Percentiles rank a stretch among this genome's conserved stretches.
These are phyloP conservation scores for Penicillium taxi DNA, from an alignment of 495 filamentous ascomycete genomes.

Conservation along the genomic window DNA sequence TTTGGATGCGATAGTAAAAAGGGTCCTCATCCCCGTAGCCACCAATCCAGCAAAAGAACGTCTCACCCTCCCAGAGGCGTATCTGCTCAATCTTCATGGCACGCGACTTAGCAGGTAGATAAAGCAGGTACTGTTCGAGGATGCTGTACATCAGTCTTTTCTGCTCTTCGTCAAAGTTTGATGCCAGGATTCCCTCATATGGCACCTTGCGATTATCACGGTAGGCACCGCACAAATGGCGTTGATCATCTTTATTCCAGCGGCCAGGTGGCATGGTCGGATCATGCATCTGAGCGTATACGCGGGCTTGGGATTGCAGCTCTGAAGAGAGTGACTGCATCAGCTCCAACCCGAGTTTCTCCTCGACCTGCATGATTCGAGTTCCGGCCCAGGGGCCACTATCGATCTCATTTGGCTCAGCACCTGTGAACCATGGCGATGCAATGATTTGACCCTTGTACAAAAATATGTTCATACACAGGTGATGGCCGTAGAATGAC, in stretches of 20 bases:
- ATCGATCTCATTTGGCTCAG: constrained; percentile 69
- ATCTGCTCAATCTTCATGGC: constrained; percentile 45
- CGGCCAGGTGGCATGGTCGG: constrained; percentile 56
- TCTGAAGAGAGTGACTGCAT: constrained; percentile 55
- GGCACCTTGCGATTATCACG: constrained; percentile 69
- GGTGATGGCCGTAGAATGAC: constrained; percentile 69
- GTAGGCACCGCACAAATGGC: constrained; percentile 66
- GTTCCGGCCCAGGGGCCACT: constrained; percentile 51
- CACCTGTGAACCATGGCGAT: constrained; percentile 66
- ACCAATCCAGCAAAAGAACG: constrained; percentile 72
- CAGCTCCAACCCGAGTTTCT: constrained; percentile 50
- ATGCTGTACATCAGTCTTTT: constrained; percentile 48
- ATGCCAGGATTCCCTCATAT: constrained; percentile 55
- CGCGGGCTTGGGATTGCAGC: constrained; percentile 43
- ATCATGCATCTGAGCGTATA: constrained; percentile 50
- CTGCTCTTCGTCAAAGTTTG: constrained; percentile 37
- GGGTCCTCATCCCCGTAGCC: constrained; percentile 55
- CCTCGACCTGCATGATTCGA: constrained; percentile 57
- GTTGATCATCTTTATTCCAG: constrained; percentile 69
- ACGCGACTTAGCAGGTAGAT: constrained; percentile 49
- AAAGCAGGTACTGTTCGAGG: constrained; percentile 53
- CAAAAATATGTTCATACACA: constrained; percentile 62
- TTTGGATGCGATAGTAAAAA: constrained; percentile 72
- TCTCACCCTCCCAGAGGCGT: constrained; percentile 49
- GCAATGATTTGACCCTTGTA: constrained; percentile 52